A percentile compares a stretch with the other conserved stretches of the same genome.
Evolutionary conservation across 495 filamentous ascomycete genomes (phyloP).

Genomic region (Aspergillus taichungensis): DNA sequence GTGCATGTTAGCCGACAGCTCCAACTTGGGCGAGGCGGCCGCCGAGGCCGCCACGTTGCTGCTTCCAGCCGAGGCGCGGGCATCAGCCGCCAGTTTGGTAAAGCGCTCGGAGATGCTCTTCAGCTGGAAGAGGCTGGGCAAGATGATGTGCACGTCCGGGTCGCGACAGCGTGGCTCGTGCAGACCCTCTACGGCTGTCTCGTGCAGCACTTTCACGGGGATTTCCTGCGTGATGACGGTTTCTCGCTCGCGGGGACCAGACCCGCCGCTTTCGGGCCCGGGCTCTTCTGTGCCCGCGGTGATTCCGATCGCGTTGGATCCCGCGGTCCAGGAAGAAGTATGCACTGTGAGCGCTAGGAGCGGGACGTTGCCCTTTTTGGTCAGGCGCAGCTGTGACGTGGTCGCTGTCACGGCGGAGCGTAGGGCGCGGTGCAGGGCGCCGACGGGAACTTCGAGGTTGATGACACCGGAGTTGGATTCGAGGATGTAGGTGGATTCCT

Average conservation of each 20-base stretch:
- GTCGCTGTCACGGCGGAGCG: slow-evolving; percentile 70
- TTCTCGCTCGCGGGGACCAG: slow-evolving; percentile 52
- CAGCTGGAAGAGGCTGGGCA: slow-evolving; percentile 73
- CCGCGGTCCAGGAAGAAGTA: slow-evolving; percentile 37
- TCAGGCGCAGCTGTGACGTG: slow-evolving; percentile 76
- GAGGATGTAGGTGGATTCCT: slow-evolving; percentile 61
- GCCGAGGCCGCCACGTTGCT: slow-evolving; percentile 9
- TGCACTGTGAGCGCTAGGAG: slow-evolving; percentile 80
- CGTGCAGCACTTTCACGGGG: slow-evolving; percentile 80
- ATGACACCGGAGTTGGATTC: slow-evolving; percentile 76
- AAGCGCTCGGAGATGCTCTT: slow-evolving; percentile 91
- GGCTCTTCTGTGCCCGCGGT: slow-evolving; percentile 21
- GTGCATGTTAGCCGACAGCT: slow-evolving; percentile 82
- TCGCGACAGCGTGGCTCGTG: slow-evolving; percentile 86
- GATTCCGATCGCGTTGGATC: slow-evolving; percentile 37
- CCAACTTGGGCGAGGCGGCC: slow-evolving; percentile 50
- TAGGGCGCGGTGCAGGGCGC: slow-evolving; percentile 72
- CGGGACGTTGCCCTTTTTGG: slow-evolving; percentile 80
- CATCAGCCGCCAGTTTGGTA: slow-evolving; percentile 59
- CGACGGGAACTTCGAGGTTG: slow-evolving; percentile 87
- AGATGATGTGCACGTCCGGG: slow-evolving; percentile 86
- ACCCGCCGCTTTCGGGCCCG: slow-evolving; percentile 3
- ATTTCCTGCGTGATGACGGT: slow-evolving; percentile 93
- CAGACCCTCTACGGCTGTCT: slow-evolving; percentile 69
- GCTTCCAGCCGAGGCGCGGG: slow-evolving; percentile 11